Conservation (phyloP, 805 yeast species). For the Hanseniaspora lindneri region DNA sequence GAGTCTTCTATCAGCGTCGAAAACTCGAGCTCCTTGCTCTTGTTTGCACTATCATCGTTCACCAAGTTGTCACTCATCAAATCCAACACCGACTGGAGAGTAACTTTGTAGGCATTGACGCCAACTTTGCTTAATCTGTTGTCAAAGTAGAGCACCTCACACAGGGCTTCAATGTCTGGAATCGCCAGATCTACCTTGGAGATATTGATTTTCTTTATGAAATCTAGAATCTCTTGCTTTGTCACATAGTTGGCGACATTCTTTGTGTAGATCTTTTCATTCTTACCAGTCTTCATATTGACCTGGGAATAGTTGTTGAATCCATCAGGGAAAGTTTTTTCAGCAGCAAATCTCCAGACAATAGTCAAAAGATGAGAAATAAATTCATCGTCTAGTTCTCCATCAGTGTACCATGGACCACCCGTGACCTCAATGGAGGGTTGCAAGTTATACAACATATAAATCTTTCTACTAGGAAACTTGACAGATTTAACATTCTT, state of each 20-base stretch:
- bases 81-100: slow-evolving; percentile 70
- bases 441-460: slow-evolving; percentile 85
- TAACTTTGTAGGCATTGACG: slow-evolving; percentile 59
- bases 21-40: slow-evolving; percentile 3
- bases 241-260: slow-evolving; percentile 54
- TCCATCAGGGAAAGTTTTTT: slow-evolving; percentile 63
- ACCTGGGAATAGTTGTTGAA: slow-evolving; percentile 32
- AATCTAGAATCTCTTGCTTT: slow-evolving; percentile 60
- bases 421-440: slow-evolving; percentile 95
- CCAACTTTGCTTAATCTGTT: slow-evolving; percentile 63
- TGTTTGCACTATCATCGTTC: slow-evolving; percentile 2
- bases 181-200: slow-evolving; percentile 69
- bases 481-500: slow-evolving; percentile 85
- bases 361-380: slow-evolving; percentile 73
- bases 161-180: slow-evolving; percentile 64
- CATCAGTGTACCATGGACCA: slow-evolving; percentile 98
- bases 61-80: slow-evolving; percentile 31
- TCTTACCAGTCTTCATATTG: slow-evolving; percentile 17
- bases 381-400: slow-evolving; percentile 87
- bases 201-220: slow-evolving; percentile 58
- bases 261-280: slow-evolving; percentile 36
- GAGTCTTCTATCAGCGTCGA: slow-evolving; percentile 19
- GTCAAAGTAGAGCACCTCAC: slow-evolving; percentile 80
- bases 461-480: slow-evolving; percentile 86
- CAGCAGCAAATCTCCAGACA: slow-evolving; percentile 76